These are phyloP conservation scores for Rhodocollybia butyracea DNA, from an alignment of 768 basidiomycete genomes.

Conservation along the genomic window DNA sequence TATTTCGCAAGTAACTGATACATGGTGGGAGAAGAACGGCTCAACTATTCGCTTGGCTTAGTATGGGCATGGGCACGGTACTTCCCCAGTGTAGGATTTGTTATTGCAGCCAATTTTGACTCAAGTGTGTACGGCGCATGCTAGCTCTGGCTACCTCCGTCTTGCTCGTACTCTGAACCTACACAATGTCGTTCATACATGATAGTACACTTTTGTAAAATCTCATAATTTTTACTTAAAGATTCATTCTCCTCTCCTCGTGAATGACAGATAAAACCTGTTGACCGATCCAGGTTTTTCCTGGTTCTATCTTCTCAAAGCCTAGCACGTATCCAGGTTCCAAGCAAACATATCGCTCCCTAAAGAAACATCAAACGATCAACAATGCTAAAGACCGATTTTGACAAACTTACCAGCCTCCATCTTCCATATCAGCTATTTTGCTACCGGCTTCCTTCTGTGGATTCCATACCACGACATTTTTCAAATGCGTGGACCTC, in stretches of 20 bases:
- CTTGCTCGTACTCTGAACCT: too few species aligned
- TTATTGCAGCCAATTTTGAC: too few species aligned
- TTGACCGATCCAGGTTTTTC: constrained; percentile 72
- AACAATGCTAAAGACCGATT: not conserved
- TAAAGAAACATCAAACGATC: constrained; percentile 19
- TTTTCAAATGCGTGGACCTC: constrained; percentile 54
- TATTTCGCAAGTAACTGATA: not conserved
- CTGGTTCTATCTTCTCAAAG: constrained; percentile 59
- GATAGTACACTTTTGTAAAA: too few species aligned
- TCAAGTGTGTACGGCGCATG: too few species aligned
- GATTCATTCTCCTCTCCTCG: constrained; percentile 22
- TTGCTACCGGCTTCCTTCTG: constrained; percentile 61
- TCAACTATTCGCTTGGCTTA: not conserved
- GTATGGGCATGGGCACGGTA: too few species aligned
- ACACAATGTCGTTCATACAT: too few species aligned
- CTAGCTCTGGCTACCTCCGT: too few species aligned
- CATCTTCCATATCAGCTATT: constrained; percentile 87
- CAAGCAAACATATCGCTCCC: constrained; percentile 86
- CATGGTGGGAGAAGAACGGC: not conserved
- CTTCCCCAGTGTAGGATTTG: too few species aligned
- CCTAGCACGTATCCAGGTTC: constrained; percentile 87
- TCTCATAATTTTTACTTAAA: not conserved
- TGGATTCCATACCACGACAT: constrained; percentile 97
- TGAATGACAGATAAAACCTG: constrained; percentile 59
- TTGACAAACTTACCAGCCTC: constrained; percentile 65